Percentiles rank a stretch among this genome's conserved stretches.
phyloP scores from a whole-genome alignment of 305 asterid genomes.

The Caryopteris hybrid region DNA sequence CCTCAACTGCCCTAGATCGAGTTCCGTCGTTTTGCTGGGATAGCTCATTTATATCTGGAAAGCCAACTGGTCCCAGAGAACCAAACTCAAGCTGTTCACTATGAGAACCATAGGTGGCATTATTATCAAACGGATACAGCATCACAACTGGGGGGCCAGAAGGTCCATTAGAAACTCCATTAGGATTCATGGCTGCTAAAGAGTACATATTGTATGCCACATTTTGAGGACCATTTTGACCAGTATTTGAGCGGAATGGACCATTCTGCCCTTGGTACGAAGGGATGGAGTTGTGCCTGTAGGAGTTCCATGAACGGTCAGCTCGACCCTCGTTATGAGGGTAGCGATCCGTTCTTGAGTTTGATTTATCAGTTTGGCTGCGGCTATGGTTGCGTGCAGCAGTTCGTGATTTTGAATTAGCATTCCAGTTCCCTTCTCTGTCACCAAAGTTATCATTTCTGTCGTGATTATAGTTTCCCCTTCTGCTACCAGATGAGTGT shows the following conservation, averaged over 20 bases:
- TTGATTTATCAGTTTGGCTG: slow-evolving; percentile 55
- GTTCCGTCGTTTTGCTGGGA: slow-evolving; percentile 46
- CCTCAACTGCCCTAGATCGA: slow-evolving; percentile 52
- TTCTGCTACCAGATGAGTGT: slow-evolving; percentile 58
- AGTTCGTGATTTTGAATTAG: slow-evolving; percentile 59
- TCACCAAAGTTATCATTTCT: slow-evolving; percentile 61
- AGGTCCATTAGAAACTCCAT: slow-evolving; percentile 63
- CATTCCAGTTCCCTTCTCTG: slow-evolving; percentile 73
- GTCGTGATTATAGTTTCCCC: slow-evolving; percentile 71
- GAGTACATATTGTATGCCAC: slow-evolving; percentile 52
- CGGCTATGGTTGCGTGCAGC: slow-evolving; percentile 56
- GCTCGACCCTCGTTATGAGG: slow-evolving; percentile 53
- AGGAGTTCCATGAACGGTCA: slow-evolving; percentile 62
- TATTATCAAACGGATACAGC: slow-evolving; percentile 70
- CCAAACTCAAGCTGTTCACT: slow-evolving; percentile 77
- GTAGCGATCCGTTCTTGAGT: slow-evolving; percentile 53
- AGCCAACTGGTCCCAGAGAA: slow-evolving; percentile 53
- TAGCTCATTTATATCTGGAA: slow-evolving; percentile 47
- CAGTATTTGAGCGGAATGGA: slow-evolving; percentile 46
- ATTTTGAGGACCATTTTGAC: slow-evolving; percentile 59
- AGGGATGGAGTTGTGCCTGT: slow-evolving; percentile 47
- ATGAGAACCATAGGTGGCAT: slow-evolving; percentile 36
- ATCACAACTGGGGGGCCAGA: slow-evolving; percentile 56
- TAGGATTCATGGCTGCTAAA: slow-evolving; percentile 46
- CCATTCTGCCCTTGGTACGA: slow-evolving; percentile 62